Conservation (phyloP, 345 rosid genomes). For the Boechera divaricarpa region DNA sequence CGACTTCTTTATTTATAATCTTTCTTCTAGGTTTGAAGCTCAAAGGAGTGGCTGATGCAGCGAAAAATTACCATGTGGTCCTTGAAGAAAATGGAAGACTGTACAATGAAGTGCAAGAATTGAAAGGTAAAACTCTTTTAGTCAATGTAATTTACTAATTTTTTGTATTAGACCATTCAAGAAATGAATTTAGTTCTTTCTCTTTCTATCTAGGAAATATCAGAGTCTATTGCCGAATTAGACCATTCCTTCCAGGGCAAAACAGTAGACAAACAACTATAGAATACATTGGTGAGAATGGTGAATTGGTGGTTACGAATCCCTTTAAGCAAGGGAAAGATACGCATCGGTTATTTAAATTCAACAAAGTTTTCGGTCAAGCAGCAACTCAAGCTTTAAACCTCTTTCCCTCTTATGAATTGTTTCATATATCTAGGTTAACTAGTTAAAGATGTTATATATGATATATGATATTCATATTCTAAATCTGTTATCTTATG, state of each 20-base stretch:
- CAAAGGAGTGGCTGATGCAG: conserved; percentile 81
- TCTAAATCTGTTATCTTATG: conserved; percentile 17
- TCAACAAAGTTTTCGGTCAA: conserved; percentile 89
- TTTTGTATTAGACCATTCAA: conserved; percentile 24
- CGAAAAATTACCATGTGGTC: conserved; percentile 76
- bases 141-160: conserved; percentile 9
- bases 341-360: conserved; percentile 75
- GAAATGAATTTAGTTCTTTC: conserved; percentile 33
- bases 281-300: conserved; percentile 85
- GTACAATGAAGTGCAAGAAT: conserved; percentile 93
- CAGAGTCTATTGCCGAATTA: conserved; percentile 93
- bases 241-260: conserved; percentile 94
- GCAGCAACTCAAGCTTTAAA: conserved; percentile 78
- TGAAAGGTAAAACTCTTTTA: conserved; percentile 73
- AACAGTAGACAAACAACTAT: conserved; percentile 70
- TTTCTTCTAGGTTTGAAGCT: conserved; percentile 68
- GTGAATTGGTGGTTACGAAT: conserved; percentile 87
- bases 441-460: neutral
- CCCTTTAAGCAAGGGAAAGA: conserved; percentile 88
- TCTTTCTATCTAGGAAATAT: conserved; percentile 70
- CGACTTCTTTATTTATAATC: conserved; percentile 12
- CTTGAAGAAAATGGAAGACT: conserved; percentile 85
- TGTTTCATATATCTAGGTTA: neutral
- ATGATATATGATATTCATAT: neutral
- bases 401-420: conserved; percentile 1